Percentiles rank a stretch among this genome's conserved stretches.
Conservation (phyloP, 768 basidiomycete species). For the Mycena sanguinolenta region DNA sequence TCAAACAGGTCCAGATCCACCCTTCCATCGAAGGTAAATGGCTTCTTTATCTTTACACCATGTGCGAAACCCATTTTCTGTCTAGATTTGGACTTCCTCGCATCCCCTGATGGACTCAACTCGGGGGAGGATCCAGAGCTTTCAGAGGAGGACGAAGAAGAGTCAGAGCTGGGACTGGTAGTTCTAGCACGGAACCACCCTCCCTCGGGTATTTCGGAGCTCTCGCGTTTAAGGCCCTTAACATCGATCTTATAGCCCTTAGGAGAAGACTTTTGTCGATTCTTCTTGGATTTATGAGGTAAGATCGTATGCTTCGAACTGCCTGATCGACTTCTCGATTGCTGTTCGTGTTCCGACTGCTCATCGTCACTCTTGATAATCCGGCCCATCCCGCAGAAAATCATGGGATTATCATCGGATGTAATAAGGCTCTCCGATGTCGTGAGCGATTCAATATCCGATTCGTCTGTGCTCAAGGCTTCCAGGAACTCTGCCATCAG, state of each 20-base stretch:
- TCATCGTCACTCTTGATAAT: too few relatives aligned
- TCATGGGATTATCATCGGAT: too few relatives aligned
- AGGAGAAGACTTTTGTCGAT: background rate
- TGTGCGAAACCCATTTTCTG: background rate
- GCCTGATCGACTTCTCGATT: background rate
- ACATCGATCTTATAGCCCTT: background rate
- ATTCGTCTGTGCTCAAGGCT: too few relatives aligned
- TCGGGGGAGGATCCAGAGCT: background rate
- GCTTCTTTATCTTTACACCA: background rate
- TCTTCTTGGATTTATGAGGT: background rate
- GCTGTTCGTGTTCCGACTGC: too few relatives aligned
- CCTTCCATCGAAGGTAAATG: background rate
- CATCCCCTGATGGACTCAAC: too few relatives aligned
- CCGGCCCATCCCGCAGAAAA: too few relatives aligned
- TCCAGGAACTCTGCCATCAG: too few relatives aligned
- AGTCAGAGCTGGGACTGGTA: background rate
- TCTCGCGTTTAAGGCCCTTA: background rate
- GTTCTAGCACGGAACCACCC: background rate
- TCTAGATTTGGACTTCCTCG: background rate
- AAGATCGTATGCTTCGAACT: background rate
- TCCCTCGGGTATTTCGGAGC: background rate
- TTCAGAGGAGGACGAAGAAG: background rate
- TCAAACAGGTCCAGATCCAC: background rate
- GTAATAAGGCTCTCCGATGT: too few relatives aligned
- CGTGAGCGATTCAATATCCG: too few relatives aligned